Conservation (phyloP, 2,329 filamentous ascomycete species). For the Didymella arachidicola region DNA sequence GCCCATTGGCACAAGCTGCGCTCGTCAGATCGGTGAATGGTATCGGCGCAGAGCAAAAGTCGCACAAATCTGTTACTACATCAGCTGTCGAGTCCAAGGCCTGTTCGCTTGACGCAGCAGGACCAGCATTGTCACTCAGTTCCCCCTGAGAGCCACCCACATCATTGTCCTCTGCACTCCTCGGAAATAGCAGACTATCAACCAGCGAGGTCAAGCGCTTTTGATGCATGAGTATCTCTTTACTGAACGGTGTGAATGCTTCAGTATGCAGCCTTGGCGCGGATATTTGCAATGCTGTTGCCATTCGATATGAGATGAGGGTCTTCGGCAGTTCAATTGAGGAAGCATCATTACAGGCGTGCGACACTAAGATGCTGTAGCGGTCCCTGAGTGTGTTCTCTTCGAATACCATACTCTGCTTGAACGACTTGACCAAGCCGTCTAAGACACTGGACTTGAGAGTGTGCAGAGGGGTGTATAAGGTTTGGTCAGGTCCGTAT, state of each 20-base stretch:
- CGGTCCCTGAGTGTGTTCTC: constrained; percentile 40
- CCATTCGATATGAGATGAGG: constrained; percentile 45
- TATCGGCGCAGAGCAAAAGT: constrained; percentile 60
- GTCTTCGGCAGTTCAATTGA: constrained; percentile 31
- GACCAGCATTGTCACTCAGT: neutral
- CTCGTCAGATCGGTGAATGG: constrained; percentile 57
- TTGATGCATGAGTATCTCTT: constrained; percentile 32
- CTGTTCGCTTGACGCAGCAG: neutral
- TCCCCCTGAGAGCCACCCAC: neutral
- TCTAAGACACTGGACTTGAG: constrained; percentile 7
- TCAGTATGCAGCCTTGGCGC: constrained; percentile 6
- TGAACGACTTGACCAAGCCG: constrained; percentile 30
- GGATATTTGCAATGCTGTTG: constrained; percentile 30
- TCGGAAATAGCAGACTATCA: constrained; percentile 21
- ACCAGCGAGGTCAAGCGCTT: constrained; percentile 32
- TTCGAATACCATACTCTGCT: constrained; percentile 35
- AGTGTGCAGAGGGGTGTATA: neutral
- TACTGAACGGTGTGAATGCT: constrained; percentile 33
- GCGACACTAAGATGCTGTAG: constrained; percentile 40
- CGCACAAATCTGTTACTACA: constrained; percentile 56
- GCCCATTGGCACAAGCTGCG: constrained; percentile 60
- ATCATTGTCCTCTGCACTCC: neutral
- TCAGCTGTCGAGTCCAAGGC: neutral
- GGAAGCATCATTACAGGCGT: constrained; percentile 33
- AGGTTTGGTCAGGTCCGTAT: constrained; percentile 21